Base-by-base conservation (phyloP, 140 eudicot species). In the Ambrosia hybrid region DNA sequence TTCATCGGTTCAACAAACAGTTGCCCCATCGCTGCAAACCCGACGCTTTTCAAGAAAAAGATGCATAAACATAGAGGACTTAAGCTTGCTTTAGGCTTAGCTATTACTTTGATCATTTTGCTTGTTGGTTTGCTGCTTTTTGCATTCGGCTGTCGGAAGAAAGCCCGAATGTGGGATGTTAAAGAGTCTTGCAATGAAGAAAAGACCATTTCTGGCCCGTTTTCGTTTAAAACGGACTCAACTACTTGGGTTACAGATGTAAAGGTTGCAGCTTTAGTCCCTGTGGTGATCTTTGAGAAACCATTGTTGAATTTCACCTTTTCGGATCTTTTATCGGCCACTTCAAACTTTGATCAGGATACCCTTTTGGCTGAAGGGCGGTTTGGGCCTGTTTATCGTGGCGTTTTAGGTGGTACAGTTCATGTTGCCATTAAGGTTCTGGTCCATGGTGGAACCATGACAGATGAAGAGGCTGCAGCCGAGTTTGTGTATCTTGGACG, bases 21-120 rank as follows among this genome's bases (percentile, higher is more conserved):
- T 62, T 91, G 97, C 71, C 97, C 97, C 0, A 82, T 91, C 38
- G 96, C 97, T 43, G 97, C 92, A 62, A 84, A 91, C 70, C 93
- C 93, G 15, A 75, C 71, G 41, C 78, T 85, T 62, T 86, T 88
- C 74, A 80, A 67, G 59, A 80, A 64, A 66, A 86, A 80, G 74
- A 17, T 81, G 6, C 85, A 78, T 52, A 82, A 65, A 11, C 85
- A 86, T 52, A 81, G 70, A 56, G 91, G 89, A 16, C 89, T 88
- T 64, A 82, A 88, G 81, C 88, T 91, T 75, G 97, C 91, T 48
- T 71, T 88, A 67, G 89, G 81, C 26, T 68, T 91, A 66, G 78
- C 93, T 9, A 53, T 86, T 37, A 72, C 85, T 15, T 78, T 86
- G 78, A 67, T 83, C 67, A 84, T 67, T 75, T 72, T 88, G 73